Percentiles rank a stretch among this genome's conserved stretches.
phyloP scores from a whole-genome alignment of 208 protist genomes.

The Paratrypanosoma confusum region DNA sequence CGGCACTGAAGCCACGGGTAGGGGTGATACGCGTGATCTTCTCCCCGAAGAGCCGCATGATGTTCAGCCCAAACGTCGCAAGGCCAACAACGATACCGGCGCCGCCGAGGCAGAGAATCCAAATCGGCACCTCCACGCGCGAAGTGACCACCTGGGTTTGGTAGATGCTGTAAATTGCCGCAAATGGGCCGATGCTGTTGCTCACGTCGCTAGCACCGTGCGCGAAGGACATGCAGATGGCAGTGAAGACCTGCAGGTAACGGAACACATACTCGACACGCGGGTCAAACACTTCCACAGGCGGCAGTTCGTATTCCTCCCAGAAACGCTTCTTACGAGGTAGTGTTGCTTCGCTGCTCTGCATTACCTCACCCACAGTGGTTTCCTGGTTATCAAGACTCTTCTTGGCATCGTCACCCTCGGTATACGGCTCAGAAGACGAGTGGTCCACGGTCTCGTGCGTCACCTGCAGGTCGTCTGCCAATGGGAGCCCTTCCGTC shows the following conservation, averaged over 20 bases:
- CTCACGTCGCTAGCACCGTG: conserved; percentile 82
- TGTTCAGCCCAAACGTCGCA: conserved; percentile 50
- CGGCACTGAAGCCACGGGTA: conserved; percentile 57
- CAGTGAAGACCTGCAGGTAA: conserved; percentile 76
- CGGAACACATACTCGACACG: conserved; percentile 61
- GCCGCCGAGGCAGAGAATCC: conserved; percentile 59
- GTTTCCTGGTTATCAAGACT: no score
- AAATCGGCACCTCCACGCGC: conserved; percentile 33
- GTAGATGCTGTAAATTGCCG: conserved; percentile 65
- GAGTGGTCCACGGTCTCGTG: no score
- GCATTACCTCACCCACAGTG: no score
- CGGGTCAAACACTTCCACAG: conserved; percentile 42
- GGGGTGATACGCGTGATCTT: conserved; percentile 70
- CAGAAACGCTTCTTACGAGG: no score
- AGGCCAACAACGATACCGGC: conserved; percentile 62
- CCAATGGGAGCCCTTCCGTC: no score
- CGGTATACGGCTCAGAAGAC: no score
- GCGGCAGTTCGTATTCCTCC: no score
- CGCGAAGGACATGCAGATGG: conserved; percentile 70
- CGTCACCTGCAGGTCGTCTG: no score
- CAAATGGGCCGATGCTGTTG: conserved; percentile 70
- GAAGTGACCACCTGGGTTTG: conserved; percentile 20
- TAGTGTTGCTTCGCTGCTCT: no score
- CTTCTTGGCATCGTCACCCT: no score
- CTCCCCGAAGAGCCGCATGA: conserved; percentile 66